Evolutionary conservation across 805 yeast genomes (phyloP).

Genomic region (Candida rishiriensis): DNA sequence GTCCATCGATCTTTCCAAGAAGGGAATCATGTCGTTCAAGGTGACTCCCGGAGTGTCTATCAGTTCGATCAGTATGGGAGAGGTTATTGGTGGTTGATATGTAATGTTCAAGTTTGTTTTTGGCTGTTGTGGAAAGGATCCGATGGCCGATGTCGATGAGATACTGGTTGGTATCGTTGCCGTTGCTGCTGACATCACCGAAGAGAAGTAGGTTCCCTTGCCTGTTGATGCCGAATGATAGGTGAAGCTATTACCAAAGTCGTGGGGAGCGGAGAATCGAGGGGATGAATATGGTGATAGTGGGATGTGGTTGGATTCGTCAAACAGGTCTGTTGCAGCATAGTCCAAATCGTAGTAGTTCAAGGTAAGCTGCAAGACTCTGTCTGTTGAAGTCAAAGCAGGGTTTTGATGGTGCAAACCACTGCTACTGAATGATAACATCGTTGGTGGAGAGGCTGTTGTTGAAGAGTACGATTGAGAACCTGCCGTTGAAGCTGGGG

Average conservation of each 20-base stretch:
- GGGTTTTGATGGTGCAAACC: background rate
- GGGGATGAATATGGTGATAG: constrained; percentile 11
- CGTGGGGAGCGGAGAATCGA: constrained; percentile 2
- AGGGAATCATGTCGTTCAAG: constrained; percentile 66
- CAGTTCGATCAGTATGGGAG: constrained; percentile 63
- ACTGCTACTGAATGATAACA: background rate
- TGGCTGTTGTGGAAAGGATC: background rate
- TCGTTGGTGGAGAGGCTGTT: background rate
- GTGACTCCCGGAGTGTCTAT: constrained; percentile 74
- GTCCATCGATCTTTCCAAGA: constrained; percentile 66
- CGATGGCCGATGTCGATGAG: background rate
- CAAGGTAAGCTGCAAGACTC: constrained; percentile 15
- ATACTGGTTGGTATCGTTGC: constrained; percentile 3
- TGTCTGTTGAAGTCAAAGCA: constrained; percentile 4
- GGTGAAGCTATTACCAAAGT: constrained; percentile 3
- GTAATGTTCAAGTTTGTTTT: constrained; percentile 6
- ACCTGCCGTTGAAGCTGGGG: constrained; percentile 3
- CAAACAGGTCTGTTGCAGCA: constrained; percentile 14
- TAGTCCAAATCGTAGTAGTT: constrained; percentile 28
- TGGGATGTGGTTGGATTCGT: constrained; percentile 11
- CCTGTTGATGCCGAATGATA: constrained; percentile 2
- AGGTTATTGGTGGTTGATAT: constrained; percentile 45
- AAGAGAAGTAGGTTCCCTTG: constrained; percentile 6
- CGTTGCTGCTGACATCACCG: constrained; percentile 10
- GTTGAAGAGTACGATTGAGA: background rate